These are phyloP conservation scores for Hyparrhenia diplandra DNA, from an alignment of 176 grass and related monocot genomes.

Conservation along the genomic window DNA sequence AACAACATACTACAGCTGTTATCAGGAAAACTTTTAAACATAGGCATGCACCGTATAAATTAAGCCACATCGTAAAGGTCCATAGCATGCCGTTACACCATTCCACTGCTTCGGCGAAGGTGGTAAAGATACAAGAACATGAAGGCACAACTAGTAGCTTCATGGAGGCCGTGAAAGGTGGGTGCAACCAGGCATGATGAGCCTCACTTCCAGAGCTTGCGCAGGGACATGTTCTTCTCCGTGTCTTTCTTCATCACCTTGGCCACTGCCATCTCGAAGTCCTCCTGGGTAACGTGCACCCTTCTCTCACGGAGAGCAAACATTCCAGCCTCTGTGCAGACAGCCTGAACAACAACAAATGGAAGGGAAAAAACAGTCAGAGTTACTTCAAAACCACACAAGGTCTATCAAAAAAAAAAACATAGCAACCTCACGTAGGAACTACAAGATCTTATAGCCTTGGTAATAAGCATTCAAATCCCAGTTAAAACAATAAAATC, in stretches of 20 bases:
- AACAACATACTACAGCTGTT: not conserved
- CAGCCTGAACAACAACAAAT: conserved; percentile 45
- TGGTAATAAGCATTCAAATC: not conserved
- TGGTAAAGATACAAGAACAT: not conserved
- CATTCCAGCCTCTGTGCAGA: conserved; percentile 95
- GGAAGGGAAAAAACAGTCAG: not conserved
- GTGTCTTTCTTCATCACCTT: conserved; percentile 99
- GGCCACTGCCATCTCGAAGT: conserved; percentile 89
- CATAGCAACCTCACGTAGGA: not conserved
- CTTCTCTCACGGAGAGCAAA: conserved; percentile 89
- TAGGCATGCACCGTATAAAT: not conserved
- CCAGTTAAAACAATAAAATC: not conserved
- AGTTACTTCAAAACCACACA: not conserved
- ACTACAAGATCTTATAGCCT: not conserved
- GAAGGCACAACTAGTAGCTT: not conserved
- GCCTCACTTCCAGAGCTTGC: conserved; percentile 82
- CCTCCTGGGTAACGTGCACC: conserved; percentile 90
- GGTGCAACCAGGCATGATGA: not conserved
- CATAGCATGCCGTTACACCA: no score
- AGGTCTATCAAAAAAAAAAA: not conserved
- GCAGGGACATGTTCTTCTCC: conserved; percentile 94
- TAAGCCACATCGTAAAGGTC: not conserved
- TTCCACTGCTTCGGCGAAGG: not conserved
- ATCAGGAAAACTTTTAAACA: not conserved
- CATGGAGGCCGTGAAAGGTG: not conserved